Percentiles rank a stretch among this genome's conserved stretches.
These are phyloP conservation scores for Pythium aquatile DNA, from an alignment of 352 stramenopile genomes.

Conservation along the genomic window DNA sequence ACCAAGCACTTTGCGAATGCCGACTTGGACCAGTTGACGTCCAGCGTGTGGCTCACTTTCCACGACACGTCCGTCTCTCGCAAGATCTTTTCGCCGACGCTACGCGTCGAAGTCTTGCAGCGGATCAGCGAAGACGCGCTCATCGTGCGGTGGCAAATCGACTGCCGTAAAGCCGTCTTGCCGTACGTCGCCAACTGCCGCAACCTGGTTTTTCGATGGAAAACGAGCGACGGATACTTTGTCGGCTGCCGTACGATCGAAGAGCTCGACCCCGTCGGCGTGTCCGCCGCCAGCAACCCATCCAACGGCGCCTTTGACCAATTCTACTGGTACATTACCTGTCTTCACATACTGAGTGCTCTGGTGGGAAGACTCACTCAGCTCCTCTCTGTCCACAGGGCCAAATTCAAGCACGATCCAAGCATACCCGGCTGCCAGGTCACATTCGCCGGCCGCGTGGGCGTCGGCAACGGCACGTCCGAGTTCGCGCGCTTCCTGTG, in stretches of 20 bases:
- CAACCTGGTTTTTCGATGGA: slow-evolving; percentile 30
- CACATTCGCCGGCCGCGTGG: slow-evolving; percentile 27
- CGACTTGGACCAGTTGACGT: slow-evolving; percentile 21
- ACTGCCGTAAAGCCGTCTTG: slow-evolving; percentile 19
- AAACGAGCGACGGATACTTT: slow-evolving; percentile 29
- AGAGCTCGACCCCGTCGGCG: slow-evolving; percentile 12
- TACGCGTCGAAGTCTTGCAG: slow-evolving; percentile 26
- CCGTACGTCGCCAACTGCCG: slow-evolving; percentile 24
- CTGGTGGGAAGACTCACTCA: no score
- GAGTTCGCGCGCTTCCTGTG: slow-evolving; percentile 28
- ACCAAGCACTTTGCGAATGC: slow-evolving; percentile 25
- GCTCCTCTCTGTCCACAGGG: slow-evolving; percentile 15
- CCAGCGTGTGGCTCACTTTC: slow-evolving; percentile 27
- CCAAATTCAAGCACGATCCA: slow-evolving; percentile 20
- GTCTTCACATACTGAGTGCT: neutral
- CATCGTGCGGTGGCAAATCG: slow-evolving; percentile 29
- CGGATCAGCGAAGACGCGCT: slow-evolving; percentile 28
- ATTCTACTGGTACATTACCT: slow-evolving; percentile 33
- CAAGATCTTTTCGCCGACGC: slow-evolving; percentile 27
- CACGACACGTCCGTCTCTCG: slow-evolving; percentile 16
- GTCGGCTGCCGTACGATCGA: slow-evolving; percentile 31
- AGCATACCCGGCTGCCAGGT: slow-evolving; percentile 15
- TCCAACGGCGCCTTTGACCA: slow-evolving; percentile 28
- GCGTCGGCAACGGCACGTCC: slow-evolving; percentile 26
- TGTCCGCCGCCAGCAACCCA: slow-evolving; percentile 10